Percentiles rank a stretch among this genome's conserved stretches.
Evolutionary conservation across 352 stramenopile species (phyloP).

Genomic region (Discostella stelligera): DNA sequence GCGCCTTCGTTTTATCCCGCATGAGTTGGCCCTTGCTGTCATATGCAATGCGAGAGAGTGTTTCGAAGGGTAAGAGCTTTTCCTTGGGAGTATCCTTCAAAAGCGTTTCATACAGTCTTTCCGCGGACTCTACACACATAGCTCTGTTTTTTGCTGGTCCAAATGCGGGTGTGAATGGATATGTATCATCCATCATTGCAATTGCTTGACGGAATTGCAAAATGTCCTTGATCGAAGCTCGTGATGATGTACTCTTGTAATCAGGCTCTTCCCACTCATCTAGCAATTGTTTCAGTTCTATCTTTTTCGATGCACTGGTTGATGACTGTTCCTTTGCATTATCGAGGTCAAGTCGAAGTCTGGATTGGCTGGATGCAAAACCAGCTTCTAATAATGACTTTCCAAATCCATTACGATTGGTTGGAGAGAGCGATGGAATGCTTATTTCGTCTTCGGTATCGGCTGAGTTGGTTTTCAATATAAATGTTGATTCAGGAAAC

Average conservation of each 20-base stretch:
- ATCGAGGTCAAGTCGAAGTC: not conserved
- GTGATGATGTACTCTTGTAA: slow-evolving; percentile 19
- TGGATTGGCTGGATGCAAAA: slow-evolving; percentile 11
- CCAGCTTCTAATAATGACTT: slow-evolving; percentile 32
- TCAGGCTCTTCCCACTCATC: slow-evolving; percentile 59
- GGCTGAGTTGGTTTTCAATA: not conserved
- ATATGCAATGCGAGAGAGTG: slow-evolving; percentile 46
- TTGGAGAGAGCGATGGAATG: not conserved
- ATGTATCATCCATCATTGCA: slow-evolving; percentile 54
- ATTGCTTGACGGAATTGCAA: slow-evolving; percentile 58
- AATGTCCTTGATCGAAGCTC: slow-evolving; percentile 43
- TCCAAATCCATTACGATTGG: slow-evolving; percentile 36
- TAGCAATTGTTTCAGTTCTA: slow-evolving; percentile 44
- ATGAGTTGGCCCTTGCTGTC: slow-evolving; percentile 45
- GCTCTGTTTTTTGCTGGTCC: slow-evolving; percentile 52
- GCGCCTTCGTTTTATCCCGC: slow-evolving; percentile 50
- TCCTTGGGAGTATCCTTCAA: slow-evolving; percentile 39
- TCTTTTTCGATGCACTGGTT: not conserved
- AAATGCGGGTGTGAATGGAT: slow-evolving; percentile 61
- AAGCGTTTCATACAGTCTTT: slow-evolving; percentile 60
- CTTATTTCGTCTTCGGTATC: slow-evolving; percentile 42
- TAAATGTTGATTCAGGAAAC: slow-evolving; percentile 22
- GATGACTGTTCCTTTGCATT: slow-evolving; percentile 21
- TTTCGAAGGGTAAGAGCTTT: slow-evolving; percentile 56
- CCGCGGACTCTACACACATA: slow-evolving; percentile 57